Evolutionary conservation across 1,284 basidiomycete genomes (phyloP).

Genomic region (Cryptococcus deneoformans): DNA sequence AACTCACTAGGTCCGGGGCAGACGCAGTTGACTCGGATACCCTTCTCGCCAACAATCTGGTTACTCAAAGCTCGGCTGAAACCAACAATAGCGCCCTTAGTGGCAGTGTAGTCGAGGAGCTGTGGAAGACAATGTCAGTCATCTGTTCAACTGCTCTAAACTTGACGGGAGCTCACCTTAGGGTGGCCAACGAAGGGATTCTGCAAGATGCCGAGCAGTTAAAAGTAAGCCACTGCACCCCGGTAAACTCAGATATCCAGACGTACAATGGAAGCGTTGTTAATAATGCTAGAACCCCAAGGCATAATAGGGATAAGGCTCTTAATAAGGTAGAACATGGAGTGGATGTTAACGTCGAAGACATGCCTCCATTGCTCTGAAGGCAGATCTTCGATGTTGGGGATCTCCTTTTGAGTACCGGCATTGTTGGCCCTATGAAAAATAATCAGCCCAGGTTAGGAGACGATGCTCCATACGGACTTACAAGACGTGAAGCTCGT

Average conservation of each 20-base stretch:
- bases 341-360: slow-evolving; percentile 55
- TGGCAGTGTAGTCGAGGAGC: slow-evolving; percentile 58
- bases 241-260: not conserved
- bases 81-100: slow-evolving; percentile 58
- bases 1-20: slow-evolving; percentile 51
- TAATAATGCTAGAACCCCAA: slow-evolving; percentile 53
- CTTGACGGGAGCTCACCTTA: slow-evolving; percentile 10
- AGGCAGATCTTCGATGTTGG: slow-evolving; percentile 52
- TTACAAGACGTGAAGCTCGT: slow-evolving; percentile 52
- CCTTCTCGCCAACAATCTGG: slow-evolving; percentile 57
- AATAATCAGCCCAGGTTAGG: slow-evolving; percentile 27
- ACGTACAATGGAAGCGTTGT: slow-evolving; percentile 45
- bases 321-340: slow-evolving; percentile 59
- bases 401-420: slow-evolving; percentile 56
- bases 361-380: slow-evolving; percentile 57
- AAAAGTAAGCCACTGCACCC: not conserved
- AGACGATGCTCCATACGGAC: not conserved
- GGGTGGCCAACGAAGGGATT: slow-evolving; percentile 56
- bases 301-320: slow-evolving; percentile 52
- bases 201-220: not conserved
- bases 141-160: not conserved
- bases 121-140: slow-evolving; percentile 14
- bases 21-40: slow-evolving; percentile 57
- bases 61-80: slow-evolving; percentile 56
- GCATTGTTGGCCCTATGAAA: slow-evolving; percentile 56